These are phyloP conservation scores for Trifolium pratense DNA, from an alignment of 306 rosid species.

Conservation along the genomic window DNA sequence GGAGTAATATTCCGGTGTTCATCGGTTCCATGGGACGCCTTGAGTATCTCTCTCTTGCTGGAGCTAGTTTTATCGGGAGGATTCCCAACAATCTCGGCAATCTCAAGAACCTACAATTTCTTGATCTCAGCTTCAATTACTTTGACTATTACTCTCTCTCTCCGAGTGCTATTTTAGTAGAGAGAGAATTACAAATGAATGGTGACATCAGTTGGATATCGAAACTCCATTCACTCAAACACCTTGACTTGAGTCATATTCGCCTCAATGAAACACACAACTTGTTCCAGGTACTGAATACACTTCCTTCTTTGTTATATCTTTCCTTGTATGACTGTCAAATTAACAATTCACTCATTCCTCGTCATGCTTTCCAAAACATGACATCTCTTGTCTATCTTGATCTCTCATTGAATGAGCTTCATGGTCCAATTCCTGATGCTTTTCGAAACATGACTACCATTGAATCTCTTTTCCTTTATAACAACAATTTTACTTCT, in stretches of 20 bases:
- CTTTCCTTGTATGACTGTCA: background rate
- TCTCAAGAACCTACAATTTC: constrained; percentile 1
- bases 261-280: background rate
- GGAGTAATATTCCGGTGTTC: background rate
- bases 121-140: background rate
- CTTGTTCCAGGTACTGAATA: constrained; percentile 30
- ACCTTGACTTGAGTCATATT: constrained; percentile 10
- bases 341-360: background rate
- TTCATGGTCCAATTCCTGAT: background rate
- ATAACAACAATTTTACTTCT: background rate
- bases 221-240: constrained; percentile 14
- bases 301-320: constrained; percentile 26
- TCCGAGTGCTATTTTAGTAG: too few relatives aligned
- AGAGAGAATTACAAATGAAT: background rate
- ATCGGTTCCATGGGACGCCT: background rate
- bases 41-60: background rate
- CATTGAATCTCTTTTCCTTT: constrained; percentile 17
- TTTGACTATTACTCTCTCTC: too few relatives aligned
- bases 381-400: background rate
- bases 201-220: constrained; percentile 32
- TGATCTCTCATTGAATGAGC: background rate
- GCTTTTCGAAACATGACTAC: background rate
- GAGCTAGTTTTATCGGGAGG: background rate
- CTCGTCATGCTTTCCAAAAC: constrained; percentile 12
- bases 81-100: constrained; percentile 27